These are phyloP conservation scores for Handroanthus guayacan DNA, from an alignment of 257 asterid species.

Conservation along the genomic window DNA sequence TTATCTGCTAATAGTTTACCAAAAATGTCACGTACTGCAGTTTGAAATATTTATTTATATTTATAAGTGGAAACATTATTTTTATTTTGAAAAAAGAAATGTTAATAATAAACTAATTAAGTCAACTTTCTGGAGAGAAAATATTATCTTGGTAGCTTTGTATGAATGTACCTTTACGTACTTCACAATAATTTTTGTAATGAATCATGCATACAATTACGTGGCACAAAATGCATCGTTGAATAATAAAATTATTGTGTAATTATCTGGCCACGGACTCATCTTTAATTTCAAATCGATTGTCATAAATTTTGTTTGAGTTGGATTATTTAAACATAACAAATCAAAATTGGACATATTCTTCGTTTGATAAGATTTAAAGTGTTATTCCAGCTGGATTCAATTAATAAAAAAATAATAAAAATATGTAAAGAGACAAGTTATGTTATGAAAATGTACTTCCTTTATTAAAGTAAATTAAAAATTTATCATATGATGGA, in stretches of 20 bases:
- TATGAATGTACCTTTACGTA: constrained; percentile 34
- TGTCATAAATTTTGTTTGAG: no score
- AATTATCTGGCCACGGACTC: neutral
- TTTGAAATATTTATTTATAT: neutral
- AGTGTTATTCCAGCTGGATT: no score
- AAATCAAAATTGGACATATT: no score
- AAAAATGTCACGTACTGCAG: neutral
- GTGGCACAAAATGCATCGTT: constrained; percentile 33
- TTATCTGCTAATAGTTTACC: neutral
- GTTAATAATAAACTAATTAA: neutral
- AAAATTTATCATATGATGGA: no score
- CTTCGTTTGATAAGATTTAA: no score
- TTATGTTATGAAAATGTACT: no score
- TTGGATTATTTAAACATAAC: no score
- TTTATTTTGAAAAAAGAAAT: neutral
- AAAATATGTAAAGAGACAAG: no score
- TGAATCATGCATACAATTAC: constrained; percentile 11
- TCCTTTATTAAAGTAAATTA: no score
- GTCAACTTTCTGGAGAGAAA: constrained; percentile 20
- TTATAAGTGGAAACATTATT: neutral
- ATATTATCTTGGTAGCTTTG: neutral
- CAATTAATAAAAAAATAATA: no score
- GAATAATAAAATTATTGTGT: neutral
- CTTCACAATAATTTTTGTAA: constrained; percentile 23
- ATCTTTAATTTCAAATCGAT: neutral